phyloP scores from a whole-genome alignment of 257 asterid species.

The Solanum appendiculatum region DNA sequence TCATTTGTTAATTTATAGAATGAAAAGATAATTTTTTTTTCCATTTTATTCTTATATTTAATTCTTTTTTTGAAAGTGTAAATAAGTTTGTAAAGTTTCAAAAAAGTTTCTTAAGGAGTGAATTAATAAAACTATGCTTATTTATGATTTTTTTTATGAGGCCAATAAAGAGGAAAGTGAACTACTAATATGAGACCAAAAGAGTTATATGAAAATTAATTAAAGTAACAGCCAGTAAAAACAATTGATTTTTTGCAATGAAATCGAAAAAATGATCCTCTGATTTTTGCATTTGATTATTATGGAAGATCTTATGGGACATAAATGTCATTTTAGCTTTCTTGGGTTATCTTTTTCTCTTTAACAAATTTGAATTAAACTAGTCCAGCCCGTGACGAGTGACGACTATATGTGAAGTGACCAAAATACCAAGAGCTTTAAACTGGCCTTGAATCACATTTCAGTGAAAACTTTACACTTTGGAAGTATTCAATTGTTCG shows the following conservation, averaged over 20 bases:
- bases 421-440: neutral
- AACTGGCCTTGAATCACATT: neutral
- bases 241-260: neutral
- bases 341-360: neutral
- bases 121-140: too few species aligned
- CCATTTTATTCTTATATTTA: neutral
- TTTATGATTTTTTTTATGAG: neutral
- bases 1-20: neutral
- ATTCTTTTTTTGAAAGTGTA: too few species aligned
- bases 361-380: neutral
- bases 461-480: neutral
- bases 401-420: neutral
- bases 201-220: too few species aligned
- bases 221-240: too few species aligned
- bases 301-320: neutral
- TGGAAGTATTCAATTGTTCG: neutral
- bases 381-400: neutral
- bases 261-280: neutral
- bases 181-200: too few species aligned
- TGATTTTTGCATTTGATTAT: neutral
- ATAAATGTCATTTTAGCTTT: neutral
- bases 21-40: neutral
- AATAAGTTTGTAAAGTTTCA: neutral
- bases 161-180: neutral
- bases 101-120: too few species aligned